Evolutionary conservation across 1,284 basidiomycete genomes (phyloP).

Genomic region (Bjerkandera adusta): DNA sequence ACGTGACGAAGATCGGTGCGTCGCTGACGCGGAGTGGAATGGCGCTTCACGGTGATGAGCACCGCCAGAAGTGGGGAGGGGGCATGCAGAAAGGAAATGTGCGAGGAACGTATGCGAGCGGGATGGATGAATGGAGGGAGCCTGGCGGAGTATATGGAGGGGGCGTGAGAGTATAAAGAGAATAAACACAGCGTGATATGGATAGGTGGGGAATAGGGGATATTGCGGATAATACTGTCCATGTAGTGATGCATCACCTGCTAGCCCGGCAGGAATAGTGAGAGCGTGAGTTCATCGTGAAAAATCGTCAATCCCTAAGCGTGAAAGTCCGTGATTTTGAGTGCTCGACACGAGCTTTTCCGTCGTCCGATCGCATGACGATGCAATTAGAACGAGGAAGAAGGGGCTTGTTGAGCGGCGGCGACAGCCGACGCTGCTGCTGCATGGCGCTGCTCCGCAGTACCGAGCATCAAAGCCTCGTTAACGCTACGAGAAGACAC

Average conservation of each 20-base stretch:
- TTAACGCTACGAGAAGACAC: constrained; percentile 50
- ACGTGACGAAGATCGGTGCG: constrained; percentile 22
- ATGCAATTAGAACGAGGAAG: constrained; percentile 47
- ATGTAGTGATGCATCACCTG: constrained; percentile 46
- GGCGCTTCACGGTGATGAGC: constrained; percentile 5
- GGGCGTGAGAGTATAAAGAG: constrained; percentile 24
- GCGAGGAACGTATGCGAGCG: constrained; percentile 12
- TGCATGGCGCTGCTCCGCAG: constrained; percentile 66
- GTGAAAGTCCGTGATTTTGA: constrained; percentile 10
- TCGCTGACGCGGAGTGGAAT: constrained; percentile 26
- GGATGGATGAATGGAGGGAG: constrained; percentile 6
- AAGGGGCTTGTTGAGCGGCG: constrained; percentile 40
- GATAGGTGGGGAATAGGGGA: constrained; percentile 18
- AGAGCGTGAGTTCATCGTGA: constrained; percentile 41
- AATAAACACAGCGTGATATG: constrained; percentile 42
- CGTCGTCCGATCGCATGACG: constrained; percentile 9
- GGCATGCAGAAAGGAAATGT: constrained; percentile 9
- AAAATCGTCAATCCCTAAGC: constrained; percentile 5
- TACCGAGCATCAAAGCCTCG: constrained; percentile 82
- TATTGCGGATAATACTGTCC: constrained; percentile 33
- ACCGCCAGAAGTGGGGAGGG: constrained; percentile 18
- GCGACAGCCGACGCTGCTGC: constrained; percentile 56
- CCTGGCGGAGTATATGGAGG: constrained; percentile 11
- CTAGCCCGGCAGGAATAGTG: constrained; percentile 49
- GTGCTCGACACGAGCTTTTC: constrained; percentile 27